Base-by-base conservation (phyloP, 768 basidiomycete species). In the Tulasnella sp. region DNA sequence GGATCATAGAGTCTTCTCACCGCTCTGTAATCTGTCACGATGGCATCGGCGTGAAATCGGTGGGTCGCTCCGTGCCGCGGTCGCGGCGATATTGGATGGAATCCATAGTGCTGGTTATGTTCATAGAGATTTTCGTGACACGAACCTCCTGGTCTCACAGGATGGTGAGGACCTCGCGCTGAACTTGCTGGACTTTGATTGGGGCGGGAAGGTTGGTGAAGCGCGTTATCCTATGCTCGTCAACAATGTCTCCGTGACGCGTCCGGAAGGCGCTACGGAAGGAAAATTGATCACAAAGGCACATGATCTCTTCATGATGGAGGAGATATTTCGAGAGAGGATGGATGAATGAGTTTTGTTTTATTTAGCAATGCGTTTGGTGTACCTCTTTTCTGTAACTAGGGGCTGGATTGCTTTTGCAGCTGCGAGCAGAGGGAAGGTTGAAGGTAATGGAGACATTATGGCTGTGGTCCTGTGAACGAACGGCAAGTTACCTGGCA, bases 101-200 rank as follows among this genome's bases (percentile, higher is more conserved):
- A 38, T 72, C 30, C 71, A 72, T 32, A 9, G 64, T 29, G 56
- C 30, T 30, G 65, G 68, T 23, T 67, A 60, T 55, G 73, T 72
- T 26, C 72, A 72, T 60, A 70, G 73, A 8, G 69, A 73, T 63
- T 45, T 73, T 61, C 68, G 68, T 26, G 44, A 64, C 41, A 56
- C 58, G 13, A 73, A 71, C 56, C 49, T 73, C 17, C 4, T 47
- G 15, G 26, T 50, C 19, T 27, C 24, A 10, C 24, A 17, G 13
- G 26, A 58, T 17, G 43, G 7, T 26, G 24, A 13, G 11, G 9
- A 13, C 19, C 19, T 26, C 27, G 17, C 13, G 44, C 41, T 41
- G 34, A 8, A 34, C 7, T 23, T 58, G 4, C 10, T 58, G 7
- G 56, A 58, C 45, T 58, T 58, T 34, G 56, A 58, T 44, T 58